Evolutionary conservation across 495 filamentous ascomycete species (phyloP), one percentile per base, ranked within the genome.

Genomic region (Choiromyces venosus): DNA sequence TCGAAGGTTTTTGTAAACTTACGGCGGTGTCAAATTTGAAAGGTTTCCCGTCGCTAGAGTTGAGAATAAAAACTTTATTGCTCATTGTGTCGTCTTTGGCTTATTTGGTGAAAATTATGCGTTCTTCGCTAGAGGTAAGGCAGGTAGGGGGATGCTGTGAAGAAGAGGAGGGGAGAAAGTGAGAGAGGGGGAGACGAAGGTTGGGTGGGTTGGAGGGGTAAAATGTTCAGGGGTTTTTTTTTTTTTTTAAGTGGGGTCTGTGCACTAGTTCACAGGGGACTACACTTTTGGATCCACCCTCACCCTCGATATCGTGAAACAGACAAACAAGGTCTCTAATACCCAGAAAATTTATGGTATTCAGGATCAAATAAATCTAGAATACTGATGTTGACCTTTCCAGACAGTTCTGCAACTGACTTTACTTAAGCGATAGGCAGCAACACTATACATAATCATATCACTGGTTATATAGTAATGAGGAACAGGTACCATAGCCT

Each of bases 21-120:
- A 80, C 79, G 35, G 92, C 92, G 39, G 88, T 92, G 84, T 95
- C 89, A 79, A 98, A 91, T 85, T 95, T 97, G 73, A 98, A 88
- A 79, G 90, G 90, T 84, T 90, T 93, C 84, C 91, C 92, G 82
- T 94, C 91, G 18, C 40, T 68, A 29, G 78, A 77, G 66, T 76
- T 80, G 81, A 98, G 89, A 76, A 93, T 93, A 84, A 97, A 97
- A 82, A 93, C 82, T 83, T 92, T 95, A 68, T 78, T 81, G 40
- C 82, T 79, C 78, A 78, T 80, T 37, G 64, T 75, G 73, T 37
- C 56, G 66, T 61, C 33, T 37, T 44, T 29, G 25, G 18, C 25
- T 18, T 61, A 29, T 61, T 33, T 61, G 52, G 52, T 12, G 52
- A 61, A 29, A 61, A 61, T 61, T 4, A 61, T 61, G 52, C 25